Percentiles rank a stretch among this genome's conserved stretches.
phyloP scores from a whole-genome alignment of 108 stramenopile species.

The Asterionellopsis glacialis region DNA sequence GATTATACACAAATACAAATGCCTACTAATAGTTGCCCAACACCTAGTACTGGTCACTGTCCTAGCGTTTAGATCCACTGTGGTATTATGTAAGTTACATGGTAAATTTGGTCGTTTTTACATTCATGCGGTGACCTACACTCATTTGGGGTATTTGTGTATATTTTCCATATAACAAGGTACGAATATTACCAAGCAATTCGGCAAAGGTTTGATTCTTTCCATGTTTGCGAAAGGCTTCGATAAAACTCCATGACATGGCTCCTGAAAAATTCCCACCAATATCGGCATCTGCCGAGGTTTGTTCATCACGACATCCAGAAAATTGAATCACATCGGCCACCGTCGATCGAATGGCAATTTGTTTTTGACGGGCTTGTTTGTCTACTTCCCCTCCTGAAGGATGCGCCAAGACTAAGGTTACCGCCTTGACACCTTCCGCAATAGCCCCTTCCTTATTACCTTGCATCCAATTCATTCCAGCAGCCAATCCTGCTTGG shows the following conservation, averaged over 20 bases:
- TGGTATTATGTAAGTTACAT: too few relatives aligned
- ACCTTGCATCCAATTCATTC: constrained; percentile 31
- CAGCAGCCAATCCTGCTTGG: constrained; percentile 23
- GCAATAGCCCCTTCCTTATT: constrained; percentile 24
- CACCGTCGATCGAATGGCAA: constrained; percentile 22
- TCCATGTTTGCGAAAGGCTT: constrained; percentile 1
- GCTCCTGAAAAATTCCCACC: background rate
- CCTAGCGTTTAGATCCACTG: too few relatives aligned
- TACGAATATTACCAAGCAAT: constrained; percentile 49
- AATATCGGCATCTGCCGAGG: constrained; percentile 46
- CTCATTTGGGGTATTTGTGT: constrained; percentile 57
- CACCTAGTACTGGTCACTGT: too few relatives aligned
- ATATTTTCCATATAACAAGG: constrained; percentile 50
- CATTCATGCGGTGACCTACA: constrained; percentile 19
- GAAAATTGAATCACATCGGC: constrained; percentile 50
- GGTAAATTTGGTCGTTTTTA: constrained; percentile 2
- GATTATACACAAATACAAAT: too few relatives aligned
- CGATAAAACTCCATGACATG: background rate
- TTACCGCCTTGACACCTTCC: constrained; percentile 17
- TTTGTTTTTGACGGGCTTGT: constrained; percentile 1
- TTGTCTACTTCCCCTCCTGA: background rate
- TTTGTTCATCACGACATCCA: constrained; percentile 66
- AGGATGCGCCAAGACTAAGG: constrained; percentile 1
- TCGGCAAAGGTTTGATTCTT: constrained; percentile 30
- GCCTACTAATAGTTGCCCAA: too few relatives aligned